phyloP scores from a whole-genome alignment of 2,329 filamentous ascomycete species.

The Stagonosporopsis rhizophila region DNA sequence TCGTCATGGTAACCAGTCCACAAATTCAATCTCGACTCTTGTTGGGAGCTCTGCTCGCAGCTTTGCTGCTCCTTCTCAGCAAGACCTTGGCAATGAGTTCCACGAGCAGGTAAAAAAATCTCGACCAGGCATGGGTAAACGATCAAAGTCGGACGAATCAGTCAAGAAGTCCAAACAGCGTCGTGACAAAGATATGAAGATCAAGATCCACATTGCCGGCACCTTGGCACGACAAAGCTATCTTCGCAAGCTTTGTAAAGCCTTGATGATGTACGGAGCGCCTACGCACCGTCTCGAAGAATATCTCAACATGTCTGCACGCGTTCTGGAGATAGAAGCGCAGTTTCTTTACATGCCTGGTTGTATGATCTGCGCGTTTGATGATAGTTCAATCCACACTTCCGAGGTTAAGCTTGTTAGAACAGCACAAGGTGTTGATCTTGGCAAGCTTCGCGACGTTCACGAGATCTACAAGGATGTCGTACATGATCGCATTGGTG shows the following conservation, averaged over 20 bases:
- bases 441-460: conserved; percentile 75
- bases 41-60: conserved; percentile 54
- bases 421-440: conserved; percentile 71
- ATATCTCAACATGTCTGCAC: conserved; percentile 87
- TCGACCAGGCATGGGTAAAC: conserved; percentile 47
- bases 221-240: conserved; percentile 83
- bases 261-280: conserved; percentile 88
- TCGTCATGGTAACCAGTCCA: conserved; percentile 45
- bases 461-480: conserved; percentile 83
- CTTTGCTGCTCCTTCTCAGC: conserved; percentile 51
- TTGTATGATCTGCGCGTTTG: conserved; percentile 94
- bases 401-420: conserved; percentile 81
- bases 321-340: conserved; percentile 86
- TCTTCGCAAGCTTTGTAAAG: conserved; percentile 81
- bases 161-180: conserved; percentile 45
- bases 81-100: conserved; percentile 53
- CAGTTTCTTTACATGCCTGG: conserved; percentile 91
- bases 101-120: conserved; percentile 50
- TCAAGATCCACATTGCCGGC: conserved; percentile 68
- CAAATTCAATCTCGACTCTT: conserved; percentile 52
- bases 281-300: conserved; percentile 91
- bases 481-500: conserved; percentile 76
- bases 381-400: conserved; percentile 74
- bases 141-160: conserved; percentile 46
- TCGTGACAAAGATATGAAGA: conserved; percentile 61